phyloP scores from a whole-genome alignment of 2,329 filamentous ascomycete species.

The Alternaria burnsii region DNA sequence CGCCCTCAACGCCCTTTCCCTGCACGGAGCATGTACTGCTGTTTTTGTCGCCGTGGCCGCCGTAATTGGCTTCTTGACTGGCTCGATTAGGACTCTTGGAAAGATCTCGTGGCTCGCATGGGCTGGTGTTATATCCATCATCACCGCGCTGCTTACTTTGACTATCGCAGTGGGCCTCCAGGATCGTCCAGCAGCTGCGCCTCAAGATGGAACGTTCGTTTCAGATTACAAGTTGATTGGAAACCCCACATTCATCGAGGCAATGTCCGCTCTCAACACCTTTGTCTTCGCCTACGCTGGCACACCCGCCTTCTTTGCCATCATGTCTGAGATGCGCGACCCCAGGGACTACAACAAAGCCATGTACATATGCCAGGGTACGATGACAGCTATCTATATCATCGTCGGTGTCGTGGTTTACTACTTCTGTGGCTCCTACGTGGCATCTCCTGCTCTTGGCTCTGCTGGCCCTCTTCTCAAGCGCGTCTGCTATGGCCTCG shows the following conservation, averaged over 20 bases:
- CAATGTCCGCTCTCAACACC: conserved; percentile 14
- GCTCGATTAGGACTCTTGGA: conserved; percentile 13
- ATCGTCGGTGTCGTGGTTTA: conserved; percentile 72
- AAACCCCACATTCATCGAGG: conserved; percentile 12
- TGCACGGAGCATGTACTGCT: conserved; percentile 48
- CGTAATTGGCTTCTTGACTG: conserved; percentile 35
- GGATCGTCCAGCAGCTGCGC: conserved; percentile 28
- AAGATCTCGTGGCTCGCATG: conserved; percentile 23
- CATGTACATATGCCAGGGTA: conserved; percentile 65
- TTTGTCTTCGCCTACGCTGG: conserved; percentile 14
- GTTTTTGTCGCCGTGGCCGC: conserved; percentile 27
- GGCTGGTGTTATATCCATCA: conserved; percentile 8
- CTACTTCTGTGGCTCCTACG: conserved; percentile 66
- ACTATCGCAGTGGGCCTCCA: conserved; percentile 26
- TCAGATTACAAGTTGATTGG: conserved; percentile 16
- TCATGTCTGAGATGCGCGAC: conserved; percentile 69
- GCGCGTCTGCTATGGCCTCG: conserved; percentile 62
- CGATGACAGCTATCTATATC: conserved; percentile 68
- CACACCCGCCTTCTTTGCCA: conserved; percentile 52
- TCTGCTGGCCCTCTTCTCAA: conserved; percentile 64
- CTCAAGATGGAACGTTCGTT: conserved; percentile 15
- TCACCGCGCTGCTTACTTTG: conserved; percentile 24
- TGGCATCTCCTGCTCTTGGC: conserved; percentile 70
- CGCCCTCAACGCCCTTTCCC: conserved; percentile 58
- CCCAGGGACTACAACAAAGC: conserved; percentile 67